A percentile compares a stretch with the other conserved stretches of the same genome.
phyloP scores from a whole-genome alignment of 352 stramenopile species.

The Pilasporangium apinafurcum region DNA sequence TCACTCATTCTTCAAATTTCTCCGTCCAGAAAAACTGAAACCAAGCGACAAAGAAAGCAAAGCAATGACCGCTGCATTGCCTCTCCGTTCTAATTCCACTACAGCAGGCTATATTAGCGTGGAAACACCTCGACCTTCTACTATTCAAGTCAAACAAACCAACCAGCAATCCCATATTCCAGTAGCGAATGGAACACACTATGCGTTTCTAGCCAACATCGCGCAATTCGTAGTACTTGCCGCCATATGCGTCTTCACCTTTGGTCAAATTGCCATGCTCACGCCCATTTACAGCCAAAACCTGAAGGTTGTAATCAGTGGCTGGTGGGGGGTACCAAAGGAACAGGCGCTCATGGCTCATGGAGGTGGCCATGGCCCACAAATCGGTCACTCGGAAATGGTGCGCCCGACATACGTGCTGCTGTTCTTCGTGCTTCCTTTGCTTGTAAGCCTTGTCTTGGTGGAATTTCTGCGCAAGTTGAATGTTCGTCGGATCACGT shows the following conservation, averaged over 20 bases:
- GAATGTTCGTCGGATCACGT: conserved; percentile 28
- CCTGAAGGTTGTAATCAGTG: conserved; percentile 2
- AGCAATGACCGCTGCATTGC: too few species aligned
- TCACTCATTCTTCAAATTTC: too few species aligned
- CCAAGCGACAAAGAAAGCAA: too few species aligned
- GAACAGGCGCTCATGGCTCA: background rate
- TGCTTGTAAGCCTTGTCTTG: conserved; percentile 27
- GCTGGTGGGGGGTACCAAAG: conserved; percentile 5
- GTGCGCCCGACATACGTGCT: conserved; percentile 44
- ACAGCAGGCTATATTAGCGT: too few species aligned
- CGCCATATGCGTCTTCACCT: conserved; percentile 3
- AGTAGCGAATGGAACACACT: too few species aligned
- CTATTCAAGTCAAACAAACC: too few species aligned
- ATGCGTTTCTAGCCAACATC: background rate
- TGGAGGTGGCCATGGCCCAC: too few species aligned
- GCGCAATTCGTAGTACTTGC: conserved; percentile 3
- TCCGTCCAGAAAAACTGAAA: too few species aligned
- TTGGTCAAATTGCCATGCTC: conserved; percentile 7
- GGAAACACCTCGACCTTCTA: too few species aligned
- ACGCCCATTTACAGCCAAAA: conserved; percentile 5
- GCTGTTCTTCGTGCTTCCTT: conserved; percentile 28
- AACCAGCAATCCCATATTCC: too few species aligned
- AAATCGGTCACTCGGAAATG: conserved; percentile 33
- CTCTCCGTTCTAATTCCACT: too few species aligned
- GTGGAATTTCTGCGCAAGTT: conserved; percentile 28